These are phyloP conservation scores for Solioccasus polychromus DNA, from an alignment of 768 basidiomycete species.

Conservation along the genomic window DNA sequence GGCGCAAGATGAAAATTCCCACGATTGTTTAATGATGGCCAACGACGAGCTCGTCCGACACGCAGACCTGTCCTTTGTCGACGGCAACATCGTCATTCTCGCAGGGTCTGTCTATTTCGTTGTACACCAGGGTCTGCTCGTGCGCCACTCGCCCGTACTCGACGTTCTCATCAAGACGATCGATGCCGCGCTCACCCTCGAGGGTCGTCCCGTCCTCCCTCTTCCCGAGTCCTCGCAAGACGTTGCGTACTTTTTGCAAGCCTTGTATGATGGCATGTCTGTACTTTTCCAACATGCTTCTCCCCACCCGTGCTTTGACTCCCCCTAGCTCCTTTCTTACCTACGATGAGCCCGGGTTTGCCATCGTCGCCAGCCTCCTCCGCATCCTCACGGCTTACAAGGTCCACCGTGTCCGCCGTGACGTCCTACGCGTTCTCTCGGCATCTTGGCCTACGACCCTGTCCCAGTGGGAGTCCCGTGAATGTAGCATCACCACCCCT, in stretches of 20 bases:
- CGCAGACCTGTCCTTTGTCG: slow-evolving; percentile 57
- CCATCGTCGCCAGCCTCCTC: slow-evolving; percentile 53
- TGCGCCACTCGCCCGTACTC: slow-evolving; percentile 58
- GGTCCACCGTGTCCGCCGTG: slow-evolving; percentile 53
- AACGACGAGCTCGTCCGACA: slow-evolving; percentile 37
- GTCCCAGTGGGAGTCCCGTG: slow-evolving; percentile 63
- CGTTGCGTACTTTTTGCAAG: slow-evolving; percentile 55
- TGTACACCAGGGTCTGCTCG: slow-evolving; percentile 65
- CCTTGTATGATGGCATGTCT: slow-evolving; percentile 72
- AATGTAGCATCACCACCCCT: slow-evolving; percentile 49
- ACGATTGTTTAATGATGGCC: slow-evolving; percentile 16
- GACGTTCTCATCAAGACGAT: slow-evolving; percentile 37
- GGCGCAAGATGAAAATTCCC: slow-evolving; percentile 9
- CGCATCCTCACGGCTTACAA: slow-evolving; percentile 64
- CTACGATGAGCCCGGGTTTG: slow-evolving; percentile 49
- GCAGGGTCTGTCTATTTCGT: slow-evolving; percentile 59
- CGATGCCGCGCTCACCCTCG: slow-evolving; percentile 33
- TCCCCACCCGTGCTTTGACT: slow-evolving; percentile 12
- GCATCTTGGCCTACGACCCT: slow-evolving; percentile 62
- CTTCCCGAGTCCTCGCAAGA: slow-evolving; percentile 57
- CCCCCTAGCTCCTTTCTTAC: slow-evolving; percentile 43
- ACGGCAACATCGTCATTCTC: slow-evolving; percentile 68
- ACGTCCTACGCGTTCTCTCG: slow-evolving; percentile 52
- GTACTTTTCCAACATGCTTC: slow-evolving; percentile 22
- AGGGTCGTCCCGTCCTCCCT: slow-evolving; percentile 54